Percentiles rank a stretch among this genome's conserved stretches.
phyloP scores from a whole-genome alignment of 306 rosid genomes.

The Sesbania bispinosa region DNA sequence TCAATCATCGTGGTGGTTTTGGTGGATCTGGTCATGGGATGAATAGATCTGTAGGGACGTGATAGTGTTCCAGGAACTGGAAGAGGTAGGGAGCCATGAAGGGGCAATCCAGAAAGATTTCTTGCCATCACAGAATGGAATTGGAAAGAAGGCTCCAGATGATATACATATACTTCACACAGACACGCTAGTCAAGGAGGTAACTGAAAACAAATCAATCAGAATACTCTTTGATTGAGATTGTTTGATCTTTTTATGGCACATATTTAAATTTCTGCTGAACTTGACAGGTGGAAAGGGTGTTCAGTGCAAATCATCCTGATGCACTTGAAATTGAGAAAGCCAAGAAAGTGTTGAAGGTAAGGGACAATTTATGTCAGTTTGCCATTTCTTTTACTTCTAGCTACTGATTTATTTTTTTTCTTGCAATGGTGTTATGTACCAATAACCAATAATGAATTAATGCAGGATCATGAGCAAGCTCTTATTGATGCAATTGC shows the following conservation, averaged over 20 bases:
- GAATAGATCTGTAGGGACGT: slow-evolving; percentile 60
- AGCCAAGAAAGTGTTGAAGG: slow-evolving; percentile 83
- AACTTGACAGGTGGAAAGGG: slow-evolving; percentile 75
- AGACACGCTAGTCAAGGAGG: slow-evolving; percentile 81
- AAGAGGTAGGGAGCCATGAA: slow-evolving; percentile 79
- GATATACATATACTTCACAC: slow-evolving; percentile 83
- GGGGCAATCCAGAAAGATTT: slow-evolving; percentile 70
- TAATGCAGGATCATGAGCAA: slow-evolving; percentile 84
- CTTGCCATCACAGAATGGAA: slow-evolving; percentile 71
- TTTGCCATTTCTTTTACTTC: neutral
- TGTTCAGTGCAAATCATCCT: slow-evolving; percentile 76
- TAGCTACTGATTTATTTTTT: neutral
- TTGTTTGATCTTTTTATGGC: slow-evolving; percentile 16
- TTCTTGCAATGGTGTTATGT: neutral
- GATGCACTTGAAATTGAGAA: slow-evolving; percentile 79
- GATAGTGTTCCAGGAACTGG: slow-evolving; percentile 59
- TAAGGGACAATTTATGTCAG: slow-evolving; percentile 23
- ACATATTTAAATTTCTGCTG: slow-evolving; percentile 3
- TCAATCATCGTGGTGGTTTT: slow-evolving; percentile 56
- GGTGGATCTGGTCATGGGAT: slow-evolving; percentile 63
- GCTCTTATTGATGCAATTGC: slow-evolving; percentile 82
- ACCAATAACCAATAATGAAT: neutral
- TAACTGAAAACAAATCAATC: slow-evolving; percentile 28
- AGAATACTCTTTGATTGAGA: neutral
- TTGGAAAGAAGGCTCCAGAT: slow-evolving; percentile 64